These are phyloP conservation scores for Kregervanrija pseudodelftensis DNA, from an alignment of 805 yeast genomes.

Conservation along the genomic window DNA sequence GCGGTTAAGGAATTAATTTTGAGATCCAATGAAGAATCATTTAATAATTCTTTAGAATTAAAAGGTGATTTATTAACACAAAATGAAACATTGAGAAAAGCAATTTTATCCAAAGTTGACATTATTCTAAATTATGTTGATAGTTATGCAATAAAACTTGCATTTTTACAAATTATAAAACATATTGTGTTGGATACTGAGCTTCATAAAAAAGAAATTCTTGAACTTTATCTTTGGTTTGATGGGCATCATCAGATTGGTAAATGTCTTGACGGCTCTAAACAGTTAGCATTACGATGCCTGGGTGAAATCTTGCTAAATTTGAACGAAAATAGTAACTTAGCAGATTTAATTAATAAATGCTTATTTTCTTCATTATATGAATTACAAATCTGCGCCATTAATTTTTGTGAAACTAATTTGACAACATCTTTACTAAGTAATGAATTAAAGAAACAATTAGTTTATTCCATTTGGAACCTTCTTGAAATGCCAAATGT, in stretches of 20 bases:
- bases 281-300: conserved; percentile 37
- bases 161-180: conserved; percentile 16
- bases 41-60: neutral
- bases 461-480: conserved; percentile 18
- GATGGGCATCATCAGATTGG: conserved; percentile 21
- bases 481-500: conserved; percentile 14
- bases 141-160: conserved; percentile 17
- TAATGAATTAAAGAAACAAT: neutral
- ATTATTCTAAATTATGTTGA: conserved; percentile 9
- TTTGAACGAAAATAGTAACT: conserved; percentile 9
- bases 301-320: conserved; percentile 26
- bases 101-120: conserved; percentile 14
- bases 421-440: neutral
- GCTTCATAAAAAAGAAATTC: conserved; percentile 8
- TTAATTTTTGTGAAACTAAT: conserved; percentile 24
- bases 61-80: neutral
- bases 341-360: conserved; percentile 17
- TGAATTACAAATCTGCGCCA: conserved; percentile 39
- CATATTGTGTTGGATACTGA: neutral
- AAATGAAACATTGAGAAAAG: conserved; percentile 1
- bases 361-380: conserved; percentile 33
- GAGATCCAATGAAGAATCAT: conserved; percentile 4
- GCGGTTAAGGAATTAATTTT: conserved; percentile 35
- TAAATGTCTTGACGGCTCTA: conserved; percentile 37
- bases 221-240: conserved; percentile 31